phyloP scores from a whole-genome alignment of 2,329 filamentous ascomycete species.

The Gliomastix tumulicola region DNA sequence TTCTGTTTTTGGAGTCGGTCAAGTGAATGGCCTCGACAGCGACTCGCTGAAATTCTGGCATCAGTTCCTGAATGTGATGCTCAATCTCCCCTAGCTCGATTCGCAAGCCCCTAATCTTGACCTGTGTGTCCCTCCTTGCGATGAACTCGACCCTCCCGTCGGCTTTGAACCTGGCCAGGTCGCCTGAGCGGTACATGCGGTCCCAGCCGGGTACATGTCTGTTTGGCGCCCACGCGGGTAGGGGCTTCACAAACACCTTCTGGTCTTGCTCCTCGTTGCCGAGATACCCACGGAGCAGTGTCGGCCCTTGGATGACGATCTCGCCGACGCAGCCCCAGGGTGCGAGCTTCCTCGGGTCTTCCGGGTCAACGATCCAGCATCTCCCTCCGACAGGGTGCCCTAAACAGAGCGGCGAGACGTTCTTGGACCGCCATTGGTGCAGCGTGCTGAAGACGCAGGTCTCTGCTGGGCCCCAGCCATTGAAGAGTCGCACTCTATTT shows the following conservation, averaged over 20 bases:
- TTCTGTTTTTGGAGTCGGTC: not conserved
- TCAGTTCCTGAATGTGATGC: not conserved
- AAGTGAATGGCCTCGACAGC: slow-evolving; percentile 5
- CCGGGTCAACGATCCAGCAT: slow-evolving; percentile 10
- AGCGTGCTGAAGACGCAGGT: slow-evolving; percentile 4
- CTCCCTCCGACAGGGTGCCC: slow-evolving; percentile 4
- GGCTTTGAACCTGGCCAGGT: slow-evolving; percentile 14
- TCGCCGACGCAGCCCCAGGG: slow-evolving; percentile 8
- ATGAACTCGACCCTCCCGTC: slow-evolving; percentile 30
- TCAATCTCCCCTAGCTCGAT: slow-evolving; percentile 7
- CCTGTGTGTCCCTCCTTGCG: slow-evolving; percentile 45
- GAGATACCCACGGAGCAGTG: slow-evolving; percentile 39
- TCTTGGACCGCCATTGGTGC: not conserved
- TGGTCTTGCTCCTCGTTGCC: slow-evolving; percentile 23
- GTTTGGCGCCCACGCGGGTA: not conserved
- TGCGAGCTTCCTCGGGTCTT: slow-evolving; percentile 5
- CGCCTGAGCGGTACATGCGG: slow-evolving; percentile 13
- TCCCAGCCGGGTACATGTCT: not conserved
- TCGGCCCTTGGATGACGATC: slow-evolving; percentile 17
- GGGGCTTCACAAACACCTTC: slow-evolving; percentile 1
- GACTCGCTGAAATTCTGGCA: slow-evolving; percentile 1
- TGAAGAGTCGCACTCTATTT: slow-evolving; percentile 3
- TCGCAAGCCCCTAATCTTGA: slow-evolving; percentile 15
- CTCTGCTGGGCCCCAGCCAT: slow-evolving; percentile 12
- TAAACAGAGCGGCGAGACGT: slow-evolving; percentile 1